phyloP scores from a whole-genome alignment of 2,329 filamentous ascomycete species.

The Aschersonia sp. region DNA sequence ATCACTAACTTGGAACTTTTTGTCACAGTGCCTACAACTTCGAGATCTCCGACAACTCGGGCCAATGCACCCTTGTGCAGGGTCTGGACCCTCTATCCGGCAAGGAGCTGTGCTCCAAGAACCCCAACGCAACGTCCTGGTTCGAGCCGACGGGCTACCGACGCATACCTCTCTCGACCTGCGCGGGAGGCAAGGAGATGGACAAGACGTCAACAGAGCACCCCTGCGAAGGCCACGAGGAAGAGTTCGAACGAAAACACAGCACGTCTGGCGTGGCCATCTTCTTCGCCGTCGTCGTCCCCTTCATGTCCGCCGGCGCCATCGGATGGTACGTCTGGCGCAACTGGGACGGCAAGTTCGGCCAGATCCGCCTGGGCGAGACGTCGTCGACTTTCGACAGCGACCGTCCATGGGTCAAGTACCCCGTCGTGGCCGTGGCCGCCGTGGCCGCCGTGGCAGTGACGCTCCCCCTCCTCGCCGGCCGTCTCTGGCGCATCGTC shows the following conservation, averaged over 20 bases:
- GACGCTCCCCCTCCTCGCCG: slow-evolving; percentile 55
- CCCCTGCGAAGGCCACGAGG: slow-evolving; percentile 64
- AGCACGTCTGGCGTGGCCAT: slow-evolving; percentile 58
- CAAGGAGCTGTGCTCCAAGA: slow-evolving; percentile 33
- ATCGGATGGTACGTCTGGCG: slow-evolving; percentile 76
- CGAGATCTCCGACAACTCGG: slow-evolving; percentile 58
- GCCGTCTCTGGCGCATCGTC: slow-evolving; percentile 56
- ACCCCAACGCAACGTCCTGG: slow-evolving; percentile 63
- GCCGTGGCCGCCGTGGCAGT: slow-evolving; percentile 45
- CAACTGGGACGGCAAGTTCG: slow-evolving; percentile 82
- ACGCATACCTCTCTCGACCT: slow-evolving; percentile 79
- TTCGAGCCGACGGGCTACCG: slow-evolving; percentile 81
- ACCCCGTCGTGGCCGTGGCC: slow-evolving; percentile 63
- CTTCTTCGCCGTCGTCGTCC: slow-evolving; percentile 74
- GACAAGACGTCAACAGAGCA: slow-evolving; percentile 46
- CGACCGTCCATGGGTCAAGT: slow-evolving; percentile 65
- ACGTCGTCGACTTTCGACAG: slow-evolving; percentile 39
- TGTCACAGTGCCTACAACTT: slow-evolving; percentile 78
- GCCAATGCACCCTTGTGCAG: slow-evolving; percentile 61
- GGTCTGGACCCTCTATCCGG: slow-evolving; percentile 50
- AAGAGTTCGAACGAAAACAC: slow-evolving; percentile 62
- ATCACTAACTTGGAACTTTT: slow-evolving; percentile 1
- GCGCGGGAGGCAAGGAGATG: slow-evolving; percentile 57
- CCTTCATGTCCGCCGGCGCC: slow-evolving; percentile 54
- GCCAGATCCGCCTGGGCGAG: slow-evolving; percentile 82